phyloP scores from a whole-genome alignment of 2,329 filamentous ascomycete genomes.

The Trichoderma atrobrunneum region DNA sequence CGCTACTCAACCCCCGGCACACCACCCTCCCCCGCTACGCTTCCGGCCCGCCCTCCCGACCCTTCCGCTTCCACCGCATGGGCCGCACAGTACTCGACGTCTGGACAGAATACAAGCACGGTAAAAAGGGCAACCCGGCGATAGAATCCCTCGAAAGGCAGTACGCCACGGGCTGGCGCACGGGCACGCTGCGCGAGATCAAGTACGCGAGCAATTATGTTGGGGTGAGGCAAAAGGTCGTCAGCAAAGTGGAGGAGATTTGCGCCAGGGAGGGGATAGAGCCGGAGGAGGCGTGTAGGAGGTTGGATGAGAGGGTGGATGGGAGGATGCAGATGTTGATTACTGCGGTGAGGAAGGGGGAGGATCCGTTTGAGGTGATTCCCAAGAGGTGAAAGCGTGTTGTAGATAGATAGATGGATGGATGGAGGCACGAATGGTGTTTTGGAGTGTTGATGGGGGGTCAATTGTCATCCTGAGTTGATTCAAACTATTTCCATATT shows the following conservation, averaged over 20 bases:
- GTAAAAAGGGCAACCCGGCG: slow-evolving; percentile 23
- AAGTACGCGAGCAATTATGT: slow-evolving; percentile 32
- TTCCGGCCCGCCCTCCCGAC: slow-evolving; percentile 19
- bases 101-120: slow-evolving; percentile 28
- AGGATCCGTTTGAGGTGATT: slow-evolving; percentile 27
- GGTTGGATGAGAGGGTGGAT: slow-evolving; percentile 25
- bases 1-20: slow-evolving; percentile 23
- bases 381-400: neutral
- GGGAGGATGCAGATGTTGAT: slow-evolving; percentile 27
- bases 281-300: slow-evolving; percentile 18
- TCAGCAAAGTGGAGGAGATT: slow-evolving; percentile 24
- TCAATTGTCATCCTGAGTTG: neutral
- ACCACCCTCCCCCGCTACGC: slow-evolving; percentile 21
- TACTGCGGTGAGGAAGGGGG: slow-evolving; percentile 21
- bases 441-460: neutral
- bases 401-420: too few relatives aligned
- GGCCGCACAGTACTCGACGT: slow-evolving; percentile 25
- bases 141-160: slow-evolving; percentile 25
- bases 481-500: neutral
- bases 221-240: slow-evolving; percentile 25
- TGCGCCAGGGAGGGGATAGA: neutral
- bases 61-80: slow-evolving; percentile 27
- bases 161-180: slow-evolving; percentile 26
- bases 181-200: slow-evolving; percentile 20
- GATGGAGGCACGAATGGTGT: neutral